Evolutionary conservation across 2,329 filamentous ascomycete genomes (phyloP), one percentile per base, ranked within the genome.

Genomic region (Chaetomium sp.): DNA sequence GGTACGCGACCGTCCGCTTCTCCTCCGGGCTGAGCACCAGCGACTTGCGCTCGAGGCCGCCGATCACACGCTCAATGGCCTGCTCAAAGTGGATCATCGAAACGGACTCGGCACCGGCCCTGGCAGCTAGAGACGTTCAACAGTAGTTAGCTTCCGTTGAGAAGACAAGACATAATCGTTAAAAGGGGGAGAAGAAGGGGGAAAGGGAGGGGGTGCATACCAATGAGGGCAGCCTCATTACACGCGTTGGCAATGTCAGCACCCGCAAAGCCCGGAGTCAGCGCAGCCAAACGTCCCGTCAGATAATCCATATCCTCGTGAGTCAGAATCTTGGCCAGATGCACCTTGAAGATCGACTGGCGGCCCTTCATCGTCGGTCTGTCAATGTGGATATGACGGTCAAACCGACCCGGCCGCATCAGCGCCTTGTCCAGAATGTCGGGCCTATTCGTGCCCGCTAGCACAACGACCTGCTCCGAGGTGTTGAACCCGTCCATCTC

Each of bases 401-500:
- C 94, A 68, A 99, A 99, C 66, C 94, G 91, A 56, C 94, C 94
- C 52, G 94, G 94, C 67, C 94, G 87, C 89, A 97, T 94, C 63
- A 99, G 77, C 6, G 94, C 94, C 76, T 94, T 91, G 71, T 99
- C 94, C 43, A 99, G 81, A 48, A 97, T 85, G 70, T 99, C 94
- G 9, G 91, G 88, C 74, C 94, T 82, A 75, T 99, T 99, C 54
- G 94, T 99, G 75, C 94, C 94, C 49, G 94, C 94, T 59, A 99
- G 81, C 36, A 99, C 94, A 52, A 99, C 92, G 43, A 99, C 89
- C 74, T 97, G 92, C 67, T 97, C 92, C 2, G 87, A 84, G 6
- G 92, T 97, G 73, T 96, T 96, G 84, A 97, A 97, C 56, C 92
- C 94, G 70, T 99, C 94, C 94, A 99, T 99, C 72, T 99, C 94